Evolutionary conservation across 2,329 filamentous ascomycete species (phyloP).

Genomic region (Alternaria conjuncta): DNA sequence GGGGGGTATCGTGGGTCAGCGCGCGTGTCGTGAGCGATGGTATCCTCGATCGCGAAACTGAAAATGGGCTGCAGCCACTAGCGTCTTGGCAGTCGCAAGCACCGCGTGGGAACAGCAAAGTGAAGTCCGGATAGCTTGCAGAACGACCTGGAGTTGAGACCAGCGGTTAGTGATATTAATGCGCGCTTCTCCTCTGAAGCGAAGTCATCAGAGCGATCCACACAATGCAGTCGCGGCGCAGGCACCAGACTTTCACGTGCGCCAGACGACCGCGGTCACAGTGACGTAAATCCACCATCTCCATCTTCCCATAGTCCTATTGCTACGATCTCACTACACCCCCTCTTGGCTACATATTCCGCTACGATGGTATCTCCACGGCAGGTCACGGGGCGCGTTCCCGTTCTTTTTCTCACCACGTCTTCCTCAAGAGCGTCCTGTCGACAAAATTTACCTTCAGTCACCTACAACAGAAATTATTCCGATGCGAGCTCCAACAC

Average conservation of each 20-base stretch:
- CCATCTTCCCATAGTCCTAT: neutral
- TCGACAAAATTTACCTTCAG: neutral
- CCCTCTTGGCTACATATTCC: neutral
- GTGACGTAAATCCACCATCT: slow-evolving; percentile 27
- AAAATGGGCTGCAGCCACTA: slow-evolving; percentile 26
- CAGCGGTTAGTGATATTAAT: neutral
- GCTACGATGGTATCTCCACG: neutral
- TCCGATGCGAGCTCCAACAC: slow-evolving; percentile 6
- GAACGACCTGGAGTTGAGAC: neutral
- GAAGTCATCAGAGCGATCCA: neutral
- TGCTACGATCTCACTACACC: neutral
- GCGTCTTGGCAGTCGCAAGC: slow-evolving; percentile 24
- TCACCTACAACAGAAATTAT: neutral
- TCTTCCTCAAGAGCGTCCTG: neutral
- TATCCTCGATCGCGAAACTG: slow-evolving; percentile 25
- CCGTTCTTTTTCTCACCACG: neutral
- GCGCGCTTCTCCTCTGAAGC: neutral
- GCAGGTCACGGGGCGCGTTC: neutral
- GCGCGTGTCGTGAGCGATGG: slow-evolving; percentile 20
- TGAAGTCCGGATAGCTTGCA: neutral
- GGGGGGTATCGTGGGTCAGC: slow-evolving; percentile 14
- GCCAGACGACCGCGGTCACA: slow-evolving; percentile 18
- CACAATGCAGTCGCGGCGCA: neutral
- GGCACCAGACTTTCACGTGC: neutral
- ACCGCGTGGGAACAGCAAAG: slow-evolving; percentile 1